phyloP scores from a whole-genome alignment of 129 eudicot species.

The Rutidosis leptorrhynchoides region DNA sequence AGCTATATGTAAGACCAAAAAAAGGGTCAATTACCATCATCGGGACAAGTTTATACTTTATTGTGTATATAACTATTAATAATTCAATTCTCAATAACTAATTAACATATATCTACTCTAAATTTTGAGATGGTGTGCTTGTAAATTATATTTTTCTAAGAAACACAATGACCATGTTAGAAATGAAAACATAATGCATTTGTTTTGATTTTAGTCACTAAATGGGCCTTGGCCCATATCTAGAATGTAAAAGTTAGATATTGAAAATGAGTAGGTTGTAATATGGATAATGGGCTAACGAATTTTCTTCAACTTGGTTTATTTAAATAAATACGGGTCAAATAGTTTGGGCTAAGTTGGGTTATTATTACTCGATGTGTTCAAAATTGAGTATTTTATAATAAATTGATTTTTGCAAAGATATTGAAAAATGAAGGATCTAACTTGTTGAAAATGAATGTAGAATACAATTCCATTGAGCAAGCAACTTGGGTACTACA shows the following conservation, averaged over 20 bases:
- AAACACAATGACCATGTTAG: neutral
- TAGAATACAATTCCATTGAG: constrained; percentile 64
- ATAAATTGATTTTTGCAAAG: neutral
- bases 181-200: neutral
- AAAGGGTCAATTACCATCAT: neutral
- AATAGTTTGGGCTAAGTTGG: neutral
- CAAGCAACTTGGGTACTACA: constrained; percentile 67
- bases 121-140: neutral
- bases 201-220: neutral
- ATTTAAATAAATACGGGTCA: too few relatives aligned
- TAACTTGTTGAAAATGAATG: constrained; percentile 1
- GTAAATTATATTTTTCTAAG: neutral
- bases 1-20: constrained; percentile 53
- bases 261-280: too few relatives aligned
- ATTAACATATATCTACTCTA: neutral
- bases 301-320: too few relatives aligned
- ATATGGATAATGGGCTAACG: too few relatives aligned
- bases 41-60: neutral
- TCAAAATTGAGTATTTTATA: too few relatives aligned
- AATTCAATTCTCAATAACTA: too few relatives aligned
- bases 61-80: neutral
- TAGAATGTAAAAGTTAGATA: neutral
- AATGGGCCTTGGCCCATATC: neutral
- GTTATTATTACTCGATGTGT: neutral
- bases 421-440: neutral